A percentile compares a stretch with the other conserved stretches of the same genome.
phyloP scores from a whole-genome alignment of 1,284 basidiomycete species.

The Quambalaria eucalypti region DNA sequence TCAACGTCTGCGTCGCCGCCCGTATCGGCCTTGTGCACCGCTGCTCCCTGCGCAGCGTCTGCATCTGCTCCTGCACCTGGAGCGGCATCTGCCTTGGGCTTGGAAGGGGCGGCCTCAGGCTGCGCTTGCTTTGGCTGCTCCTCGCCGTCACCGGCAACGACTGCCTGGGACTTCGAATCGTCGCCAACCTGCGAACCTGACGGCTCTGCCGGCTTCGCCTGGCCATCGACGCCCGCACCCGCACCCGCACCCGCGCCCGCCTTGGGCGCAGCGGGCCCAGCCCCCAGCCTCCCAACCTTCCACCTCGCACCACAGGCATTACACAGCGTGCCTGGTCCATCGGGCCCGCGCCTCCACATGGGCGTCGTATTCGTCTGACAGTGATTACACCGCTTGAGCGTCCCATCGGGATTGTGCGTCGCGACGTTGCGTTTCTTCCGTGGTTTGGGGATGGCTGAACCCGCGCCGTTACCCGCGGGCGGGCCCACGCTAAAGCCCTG shows the following conservation, averaged over 20 bases:
- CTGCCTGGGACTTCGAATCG: too few relatives aligned
- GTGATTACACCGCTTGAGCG: conserved; percentile 40
- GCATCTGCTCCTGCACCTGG: too few relatives aligned
- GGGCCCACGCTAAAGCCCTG: not conserved
- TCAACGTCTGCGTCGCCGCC: too few relatives aligned
- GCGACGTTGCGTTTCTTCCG: conserved; percentile 43
- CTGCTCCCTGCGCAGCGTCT: too few relatives aligned
- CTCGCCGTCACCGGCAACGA: too few relatives aligned
- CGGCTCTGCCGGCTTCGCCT: too few relatives aligned
- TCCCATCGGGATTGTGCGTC: conserved; percentile 42
- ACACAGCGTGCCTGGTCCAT: conserved; percentile 38
- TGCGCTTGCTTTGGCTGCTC: too few relatives aligned
- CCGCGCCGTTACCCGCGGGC: not conserved
- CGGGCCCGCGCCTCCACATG: conserved; percentile 43
- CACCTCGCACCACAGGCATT: conserved; percentile 44
- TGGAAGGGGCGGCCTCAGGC: too few relatives aligned
- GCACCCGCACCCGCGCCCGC: not conserved
- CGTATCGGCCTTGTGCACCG: too few relatives aligned
- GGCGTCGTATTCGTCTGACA: conserved; percentile 43
- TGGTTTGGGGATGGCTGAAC: conserved; percentile 5
- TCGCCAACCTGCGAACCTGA: too few relatives aligned
- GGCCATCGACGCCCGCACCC: too few relatives aligned
- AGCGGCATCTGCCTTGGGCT: too few relatives aligned
- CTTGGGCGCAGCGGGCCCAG: not conserved
- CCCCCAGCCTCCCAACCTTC: conserved; percentile 40